Conservation (phyloP, 1,139 yeast genomes). For the Meyerozyma sp. region DNA sequence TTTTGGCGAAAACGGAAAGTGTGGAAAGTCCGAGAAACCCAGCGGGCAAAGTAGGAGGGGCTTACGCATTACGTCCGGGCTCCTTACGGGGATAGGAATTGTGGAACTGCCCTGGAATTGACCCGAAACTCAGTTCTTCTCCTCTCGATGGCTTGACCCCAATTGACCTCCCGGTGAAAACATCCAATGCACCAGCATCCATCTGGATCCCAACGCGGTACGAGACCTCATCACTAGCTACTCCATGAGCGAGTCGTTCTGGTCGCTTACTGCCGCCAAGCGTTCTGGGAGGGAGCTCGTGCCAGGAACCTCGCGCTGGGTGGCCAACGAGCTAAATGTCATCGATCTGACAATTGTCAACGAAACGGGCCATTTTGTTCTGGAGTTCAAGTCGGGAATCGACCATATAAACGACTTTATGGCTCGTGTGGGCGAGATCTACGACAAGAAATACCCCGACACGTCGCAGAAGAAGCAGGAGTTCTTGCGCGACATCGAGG, state of each 20-base stretch:
- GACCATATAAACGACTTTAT: slow-evolving; percentile 19
- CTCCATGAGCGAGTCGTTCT: slow-evolving; percentile 22
- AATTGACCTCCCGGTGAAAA: too few relatives aligned
- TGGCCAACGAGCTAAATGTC: slow-evolving; percentile 26
- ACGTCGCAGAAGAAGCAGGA: neutral
- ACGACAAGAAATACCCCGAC: neutral
- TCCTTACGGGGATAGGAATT: too few relatives aligned
- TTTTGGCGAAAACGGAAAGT: too few relatives aligned
- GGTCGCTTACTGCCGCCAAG: slow-evolving; percentile 33
- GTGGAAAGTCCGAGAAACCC: neutral
- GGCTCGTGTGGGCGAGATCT: slow-evolving; percentile 9
- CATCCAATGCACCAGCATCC: too few relatives aligned
- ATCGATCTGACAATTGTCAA: slow-evolving; percentile 25
- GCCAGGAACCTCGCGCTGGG: slow-evolving; percentile 38
- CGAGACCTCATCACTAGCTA: too few relatives aligned
- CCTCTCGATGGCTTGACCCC: too few relatives aligned
- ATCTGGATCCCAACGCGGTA: too few relatives aligned
- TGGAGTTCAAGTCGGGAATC: slow-evolving; percentile 14
- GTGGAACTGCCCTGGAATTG: too few relatives aligned
- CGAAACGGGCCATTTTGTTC: slow-evolving; percentile 17
- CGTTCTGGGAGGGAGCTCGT: slow-evolving; percentile 20
- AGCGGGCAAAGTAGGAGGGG: neutral
- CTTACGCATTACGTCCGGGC: too few relatives aligned
- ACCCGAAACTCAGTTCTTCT: too few relatives aligned
- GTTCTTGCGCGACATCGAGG: neutral